Percentiles rank a stretch among this genome's conserved stretches.
These are phyloP conservation scores for Talaromyces wortmannii DNA, from an alignment of 495 filamentous ascomycete species.

Conservation along the genomic window DNA sequence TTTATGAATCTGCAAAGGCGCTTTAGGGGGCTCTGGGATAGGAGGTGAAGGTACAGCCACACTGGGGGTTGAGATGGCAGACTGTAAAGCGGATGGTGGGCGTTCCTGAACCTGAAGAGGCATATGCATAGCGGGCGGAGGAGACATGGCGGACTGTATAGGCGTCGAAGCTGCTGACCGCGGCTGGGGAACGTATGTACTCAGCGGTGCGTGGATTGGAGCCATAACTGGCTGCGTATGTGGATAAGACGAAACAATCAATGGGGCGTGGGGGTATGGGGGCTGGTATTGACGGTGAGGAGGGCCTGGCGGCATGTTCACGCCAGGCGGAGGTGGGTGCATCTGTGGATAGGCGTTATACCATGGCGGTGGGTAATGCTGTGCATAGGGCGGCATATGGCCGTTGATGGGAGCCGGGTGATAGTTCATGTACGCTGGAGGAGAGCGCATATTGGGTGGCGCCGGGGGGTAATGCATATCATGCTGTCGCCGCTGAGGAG, in stretches of 20 bases:
- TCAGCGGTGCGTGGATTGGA: conserved; percentile 30
- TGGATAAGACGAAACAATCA: conserved; percentile 45
- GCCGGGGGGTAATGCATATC: conserved; percentile 40
- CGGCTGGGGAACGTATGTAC: conserved; percentile 28
- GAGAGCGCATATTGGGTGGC: conserved; percentile 37
- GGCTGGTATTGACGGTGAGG: conserved; percentile 29
- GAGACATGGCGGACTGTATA: conserved; percentile 35
- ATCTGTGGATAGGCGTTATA: conserved; percentile 42
- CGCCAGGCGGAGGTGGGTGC: conserved; percentile 20
- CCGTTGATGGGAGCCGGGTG: conserved; percentile 36
- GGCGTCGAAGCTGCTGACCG: conserved; percentile 28
- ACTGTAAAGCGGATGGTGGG: conserved; percentile 16
- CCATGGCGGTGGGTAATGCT: conserved; percentile 37
- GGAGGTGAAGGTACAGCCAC: conserved; percentile 22
- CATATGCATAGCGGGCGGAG: conserved; percentile 21
- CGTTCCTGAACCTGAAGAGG: conserved; percentile 27
- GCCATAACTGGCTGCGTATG: conserved; percentile 35
- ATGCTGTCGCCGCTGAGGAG: conserved; percentile 37
- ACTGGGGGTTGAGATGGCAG: conserved; percentile 19
- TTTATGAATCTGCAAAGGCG: conserved; percentile 12
- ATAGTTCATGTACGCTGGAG: conserved; percentile 38
- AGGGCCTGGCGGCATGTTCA: conserved; percentile 4
- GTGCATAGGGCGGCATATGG: conserved; percentile 35
- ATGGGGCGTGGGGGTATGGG: conserved; percentile 30
- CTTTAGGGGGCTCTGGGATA: conserved; percentile 18